phyloP scores from a whole-genome alignment of 768 basidiomycete genomes.

The Scleroderma citrinum region DNA sequence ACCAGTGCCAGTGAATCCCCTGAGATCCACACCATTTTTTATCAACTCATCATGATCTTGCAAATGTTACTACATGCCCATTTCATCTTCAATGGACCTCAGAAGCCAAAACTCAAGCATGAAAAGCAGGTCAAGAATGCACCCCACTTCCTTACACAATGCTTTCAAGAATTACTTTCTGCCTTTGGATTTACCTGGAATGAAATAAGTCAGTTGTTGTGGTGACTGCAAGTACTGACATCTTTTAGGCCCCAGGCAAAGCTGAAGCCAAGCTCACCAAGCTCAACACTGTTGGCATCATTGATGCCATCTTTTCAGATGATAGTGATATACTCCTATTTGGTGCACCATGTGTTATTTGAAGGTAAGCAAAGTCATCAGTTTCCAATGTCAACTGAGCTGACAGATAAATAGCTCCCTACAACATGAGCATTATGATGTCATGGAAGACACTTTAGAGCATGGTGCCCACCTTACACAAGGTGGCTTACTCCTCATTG shows the following conservation, averaged over 20 bases:
- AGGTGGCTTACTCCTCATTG: neutral
- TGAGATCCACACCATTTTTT: neutral
- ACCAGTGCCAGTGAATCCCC: neutral
- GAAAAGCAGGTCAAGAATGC: slow-evolving; percentile 25
- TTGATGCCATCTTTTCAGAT: neutral
- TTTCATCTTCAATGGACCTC: slow-evolving; percentile 45
- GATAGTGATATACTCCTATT: slow-evolving; percentile 2
- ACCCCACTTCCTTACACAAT: slow-evolving; percentile 24
- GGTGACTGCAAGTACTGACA: neutral
- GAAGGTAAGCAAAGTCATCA: neutral
- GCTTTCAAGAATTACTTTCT: neutral
- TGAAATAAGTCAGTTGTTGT: slow-evolving; percentile 7
- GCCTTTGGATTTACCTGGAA: slow-evolving; percentile 28
- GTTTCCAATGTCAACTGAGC: neutral
- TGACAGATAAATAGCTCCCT: neutral
- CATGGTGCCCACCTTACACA: neutral
- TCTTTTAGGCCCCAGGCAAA: slow-evolving; percentile 2
- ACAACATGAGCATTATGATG: neutral
- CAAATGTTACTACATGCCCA: neutral
- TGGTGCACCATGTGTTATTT: neutral
- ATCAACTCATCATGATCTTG: neutral
- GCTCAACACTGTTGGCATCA: neutral
- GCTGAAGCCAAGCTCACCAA: slow-evolving; percentile 1
- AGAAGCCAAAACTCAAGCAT: slow-evolving; percentile 38
- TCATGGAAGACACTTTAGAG: neutral